Base-by-base conservation (phyloP, 257 asterid genomes). In the Solanum dulcamara region DNA sequence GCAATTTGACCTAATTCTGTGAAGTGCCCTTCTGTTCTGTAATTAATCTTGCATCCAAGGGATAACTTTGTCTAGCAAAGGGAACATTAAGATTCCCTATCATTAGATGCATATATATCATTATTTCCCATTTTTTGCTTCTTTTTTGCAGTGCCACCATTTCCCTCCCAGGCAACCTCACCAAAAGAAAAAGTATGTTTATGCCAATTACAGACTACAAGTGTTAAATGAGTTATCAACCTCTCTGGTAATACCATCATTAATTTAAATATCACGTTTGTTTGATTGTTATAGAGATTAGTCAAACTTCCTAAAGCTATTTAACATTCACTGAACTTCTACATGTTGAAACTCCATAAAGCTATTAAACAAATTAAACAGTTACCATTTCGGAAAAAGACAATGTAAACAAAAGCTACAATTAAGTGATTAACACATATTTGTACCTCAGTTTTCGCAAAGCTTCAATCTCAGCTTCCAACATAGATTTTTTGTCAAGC, bases 381-480 rank as follows among this genome's bases (percentile, higher is more conserved):
- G 48, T 35, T 0, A 0, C 80, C 50, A 70, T 68, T 67, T 20
- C 18, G 10, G 8, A 33, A 67, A 68, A 46, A 26, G 6, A 18
- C 7, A 7, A 0, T 14, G 3, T 28, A 48, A 28, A 46, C 42
- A 50, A 18, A 79, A 79, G 83, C 44, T 30, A 48, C 10, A 79
- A 10, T 79, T 24, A 59, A n/a, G 15, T n/a, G 17, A 59, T n/a
- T 46, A 46, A 77, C 62, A 79, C 10, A 74, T n/a, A 79, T 55
- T 20, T 48, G 84, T 86, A 95, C 99, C 98, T 94, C 83, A 97
- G 85, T 89, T 93, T 95, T 75, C 94, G 95, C 32, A 94, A 83
- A 13, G 97, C 98, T 89, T 97, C 99, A 33, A 89, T 57, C 90
- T 97, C 94, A 80, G 99, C 95, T 91, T 97, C 97, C 83, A 95